Conservation (phyloP, 768 basidiomycete genomes). For the Cystofilobasidium capitatum region DNA sequence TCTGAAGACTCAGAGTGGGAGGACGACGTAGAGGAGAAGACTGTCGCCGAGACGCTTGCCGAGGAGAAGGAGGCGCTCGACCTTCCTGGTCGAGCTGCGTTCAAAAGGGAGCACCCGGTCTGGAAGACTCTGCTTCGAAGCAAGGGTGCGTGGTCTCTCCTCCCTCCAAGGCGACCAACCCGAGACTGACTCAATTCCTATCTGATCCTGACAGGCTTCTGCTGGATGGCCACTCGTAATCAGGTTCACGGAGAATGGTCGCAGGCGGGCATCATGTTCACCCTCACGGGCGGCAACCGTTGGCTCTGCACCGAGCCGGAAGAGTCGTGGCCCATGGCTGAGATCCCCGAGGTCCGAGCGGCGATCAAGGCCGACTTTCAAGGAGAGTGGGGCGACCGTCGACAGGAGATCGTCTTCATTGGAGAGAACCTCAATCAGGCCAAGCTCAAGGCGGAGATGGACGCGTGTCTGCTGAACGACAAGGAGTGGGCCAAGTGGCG, state of each 20-base stretch:
- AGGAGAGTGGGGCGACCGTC: constrained; percentile 39
- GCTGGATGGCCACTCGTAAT: constrained; percentile 39
- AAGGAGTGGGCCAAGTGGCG: constrained; percentile 35
- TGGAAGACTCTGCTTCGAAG: background rate
- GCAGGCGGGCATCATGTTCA: constrained; percentile 38
- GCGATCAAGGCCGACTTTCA: constrained; percentile 37
- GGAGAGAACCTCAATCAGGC: constrained; percentile 29
- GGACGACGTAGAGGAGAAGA: constrained; percentile 24
- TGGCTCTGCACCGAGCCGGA: constrained; percentile 37
- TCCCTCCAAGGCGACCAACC: background rate
- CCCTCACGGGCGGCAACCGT: constrained; percentile 33
- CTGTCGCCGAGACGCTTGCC: background rate
- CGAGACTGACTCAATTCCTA: background rate
- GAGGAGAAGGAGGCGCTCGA: constrained; percentile 3
- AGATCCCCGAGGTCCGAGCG: constrained; percentile 13
- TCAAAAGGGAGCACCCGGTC: background rate
- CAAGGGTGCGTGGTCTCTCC: background rate
- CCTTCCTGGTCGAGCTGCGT: background rate
- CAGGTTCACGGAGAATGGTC: constrained; percentile 37
- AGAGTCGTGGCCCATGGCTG: constrained; percentile 31
- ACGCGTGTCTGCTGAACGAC: constrained; percentile 34
- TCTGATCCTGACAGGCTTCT: constrained; percentile 34
- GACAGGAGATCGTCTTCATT: constrained; percentile 33
- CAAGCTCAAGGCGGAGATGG: constrained; percentile 33
- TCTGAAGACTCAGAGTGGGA: constrained; percentile 30